A percentile compares a stretch with the other conserved stretches of the same genome.
Conservation (phyloP, 805 yeast genomes). For the Candida saitoana region DNA sequence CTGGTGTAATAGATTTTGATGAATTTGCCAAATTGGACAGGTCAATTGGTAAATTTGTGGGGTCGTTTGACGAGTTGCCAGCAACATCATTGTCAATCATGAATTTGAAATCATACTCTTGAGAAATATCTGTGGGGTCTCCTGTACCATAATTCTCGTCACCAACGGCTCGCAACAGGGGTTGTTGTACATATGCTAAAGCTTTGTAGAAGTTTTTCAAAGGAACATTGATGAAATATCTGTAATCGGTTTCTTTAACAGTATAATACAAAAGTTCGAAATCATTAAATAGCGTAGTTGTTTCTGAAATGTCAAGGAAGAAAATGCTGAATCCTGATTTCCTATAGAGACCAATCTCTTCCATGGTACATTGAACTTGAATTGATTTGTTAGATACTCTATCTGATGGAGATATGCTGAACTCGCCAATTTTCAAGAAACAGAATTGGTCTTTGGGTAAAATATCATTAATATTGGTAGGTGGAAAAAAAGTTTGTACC, state of each 20-base stretch:
- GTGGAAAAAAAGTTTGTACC: conserved; percentile 47
- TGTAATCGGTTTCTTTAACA: conserved; percentile 37
- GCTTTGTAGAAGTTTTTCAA: conserved; percentile 46
- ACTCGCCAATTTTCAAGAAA: conserved; percentile 48
- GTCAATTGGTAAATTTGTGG: background rate
- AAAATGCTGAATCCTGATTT: conserved; percentile 49
- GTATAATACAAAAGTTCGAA: conserved; percentile 41
- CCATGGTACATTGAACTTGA: conserved; percentile 43
- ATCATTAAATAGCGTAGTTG: conserved; percentile 38
- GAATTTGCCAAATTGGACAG: background rate
- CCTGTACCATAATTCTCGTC: conserved; percentile 20
- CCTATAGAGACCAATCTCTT: conserved; percentile 51
- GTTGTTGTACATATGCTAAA: conserved; percentile 32
- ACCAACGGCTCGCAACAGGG: background rate
- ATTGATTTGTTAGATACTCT: conserved; percentile 4
- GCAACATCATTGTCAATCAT: conserved; percentile 3
- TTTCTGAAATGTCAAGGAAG: conserved; percentile 42
- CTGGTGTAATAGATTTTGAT: background rate
- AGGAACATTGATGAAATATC: conserved; percentile 42
- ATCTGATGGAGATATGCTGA: conserved; percentile 26
- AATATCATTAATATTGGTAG: conserved; percentile 53
- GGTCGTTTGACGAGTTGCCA: conserved; percentile 1
- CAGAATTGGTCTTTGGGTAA: conserved; percentile 51
- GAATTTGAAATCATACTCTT: conserved; percentile 15
- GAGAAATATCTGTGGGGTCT: conserved; percentile 18